Evolutionary conservation across 2,329 filamentous ascomycete genomes (phyloP), one percentile per base, ranked within the genome.

Genomic region (Zymoseptoria ardabiliae): DNA sequence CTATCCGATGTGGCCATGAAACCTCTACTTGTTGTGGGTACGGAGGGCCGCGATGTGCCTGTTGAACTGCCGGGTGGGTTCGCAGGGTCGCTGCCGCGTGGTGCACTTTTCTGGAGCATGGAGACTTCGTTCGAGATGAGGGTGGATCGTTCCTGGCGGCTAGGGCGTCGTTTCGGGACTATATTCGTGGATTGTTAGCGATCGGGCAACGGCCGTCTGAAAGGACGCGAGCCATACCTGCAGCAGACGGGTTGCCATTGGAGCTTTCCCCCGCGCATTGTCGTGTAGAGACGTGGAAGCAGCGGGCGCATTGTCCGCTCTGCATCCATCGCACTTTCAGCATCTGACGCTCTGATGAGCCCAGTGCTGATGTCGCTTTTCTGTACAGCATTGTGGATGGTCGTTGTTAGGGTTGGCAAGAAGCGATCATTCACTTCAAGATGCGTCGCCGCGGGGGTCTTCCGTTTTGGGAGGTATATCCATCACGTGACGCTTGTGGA

Each of bases 71-170:
- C 61, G 1, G 64, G 57, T 3, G 60, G 57, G 5, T 58, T 30
- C 11, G 53, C 59, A 8, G 51, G 30, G 20, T 59, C 58, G 22
- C 60, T 56, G 20, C 23, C 53, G 11, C 53, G 54, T 55, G 66
- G 63, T 20, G 67, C 64, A 17, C 65, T 59, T 61, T 60, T 59
- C 17, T 65, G 65, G 10, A 69, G 59, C 62, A 65, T 65, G 22
- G 62, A 63, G 20, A 68, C 54, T 59, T 69, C 67, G 54, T 66
- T 65, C 10, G 64, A 66, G 50, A 68, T 65, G 22, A 58, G 62
- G 5, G 65, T 60, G 28, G 66, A 65, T 28, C 67, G 65, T 52
- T 67, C 60, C 48, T 61, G 57, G 41, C 63, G 63, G 1, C 53
- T 57, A 4, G 50, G 30, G 11, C 53, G 50, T 49, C 51, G 53